Base-by-base conservation (phyloP, 306 rosid species). In the Cercis canadensis region DNA sequence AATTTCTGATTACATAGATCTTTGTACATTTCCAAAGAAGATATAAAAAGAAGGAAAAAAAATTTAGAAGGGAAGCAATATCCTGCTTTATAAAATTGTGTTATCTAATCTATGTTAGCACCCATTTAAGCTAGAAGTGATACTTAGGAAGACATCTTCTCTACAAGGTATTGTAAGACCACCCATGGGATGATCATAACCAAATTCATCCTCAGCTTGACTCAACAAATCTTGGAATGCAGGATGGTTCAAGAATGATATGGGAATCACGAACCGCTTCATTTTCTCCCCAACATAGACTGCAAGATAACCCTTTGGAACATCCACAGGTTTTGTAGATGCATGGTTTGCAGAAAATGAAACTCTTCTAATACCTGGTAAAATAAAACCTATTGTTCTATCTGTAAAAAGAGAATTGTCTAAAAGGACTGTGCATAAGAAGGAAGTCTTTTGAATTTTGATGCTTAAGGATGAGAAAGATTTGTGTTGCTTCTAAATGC, bases 101-200 rank as follows among this genome's bases (percentile, higher is more conserved):
- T 71, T 57, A 5, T 8, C 50, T 73, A 73, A 36, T 64, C 36
- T 64, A 79, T 39, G 57, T 41, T 34, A 72, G 63, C 34, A 3
- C 45, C 37, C 36, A 16, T 46, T 78, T 54, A 75, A 57, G 61
- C 19, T 14, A 74, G 79, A 78, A 52, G 71, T 75, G 65, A 80
- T 55, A 41, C 29, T 53, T 52, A 53, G 17, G 62, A 81, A 81
- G 45, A 53, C 66, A 60, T 66, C 72, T 34, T 81, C 85, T 7
- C 8, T 29, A 57, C 81, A 80, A 2, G 85, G 79, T 53, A 84
- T 70, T 49, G 74, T 80, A 14, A 84, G 75, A 24, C 83, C 85
- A 9, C 79, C 83, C n/a, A 15, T 70, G 8, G 85, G 85, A 77
- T 84, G 76, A 73, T 73, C 53, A 70, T 63, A 80, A 55, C 88